Conservation (phyloP, 2,329 filamentous ascomycete genomes). For the Pseudopyricularia javanii region DNA sequence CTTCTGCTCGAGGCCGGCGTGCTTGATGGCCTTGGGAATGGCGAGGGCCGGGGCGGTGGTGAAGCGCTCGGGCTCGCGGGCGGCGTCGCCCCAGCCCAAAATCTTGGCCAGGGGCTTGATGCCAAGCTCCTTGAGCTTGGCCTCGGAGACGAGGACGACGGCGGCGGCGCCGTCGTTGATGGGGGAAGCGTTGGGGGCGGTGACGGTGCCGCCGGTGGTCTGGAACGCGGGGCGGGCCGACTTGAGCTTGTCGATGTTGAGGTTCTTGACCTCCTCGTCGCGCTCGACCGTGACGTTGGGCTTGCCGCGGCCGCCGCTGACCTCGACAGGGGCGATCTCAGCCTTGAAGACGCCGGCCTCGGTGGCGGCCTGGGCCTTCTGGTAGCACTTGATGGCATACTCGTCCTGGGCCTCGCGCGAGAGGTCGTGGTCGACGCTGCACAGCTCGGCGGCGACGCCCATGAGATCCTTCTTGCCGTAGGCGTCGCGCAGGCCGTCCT, state of each 20-base stretch:
- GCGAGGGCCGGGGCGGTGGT: conserved; percentile 91
- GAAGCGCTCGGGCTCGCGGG: conserved; percentile 89
- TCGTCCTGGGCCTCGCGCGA: conserved; percentile 65
- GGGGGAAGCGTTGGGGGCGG: conserved; percentile 92
- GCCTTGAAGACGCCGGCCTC: conserved; percentile 80
- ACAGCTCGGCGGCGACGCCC: conserved; percentile 85
- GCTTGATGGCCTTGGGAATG: conserved; percentile 81
- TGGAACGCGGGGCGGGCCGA: conserved; percentile 82
- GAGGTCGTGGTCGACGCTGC: conserved; percentile 78
- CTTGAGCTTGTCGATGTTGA: conserved; percentile 73
- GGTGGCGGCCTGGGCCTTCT: conserved; percentile 80
- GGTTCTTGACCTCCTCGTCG: conserved; percentile 85
- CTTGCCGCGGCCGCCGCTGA: conserved; percentile 85
- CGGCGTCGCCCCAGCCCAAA: conserved; percentile 72
- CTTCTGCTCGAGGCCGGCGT: conserved; percentile 73
- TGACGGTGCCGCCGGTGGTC: conserved; percentile 71
- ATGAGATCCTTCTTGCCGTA: conserved; percentile 91
- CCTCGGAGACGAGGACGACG: conserved; percentile 90
- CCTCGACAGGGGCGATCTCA: conserved; percentile 78
- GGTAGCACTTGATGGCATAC: conserved; percentile 90
- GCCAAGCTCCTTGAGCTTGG: conserved; percentile 75
- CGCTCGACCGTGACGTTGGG: conserved; percentile 77
- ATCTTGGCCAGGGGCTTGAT: conserved; percentile 90
- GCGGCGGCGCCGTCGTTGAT: conserved; percentile 93
- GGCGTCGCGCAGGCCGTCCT: conserved; percentile 88